Evolutionary conservation across 1,139 yeast species (phyloP), one percentile per base, ranked within the genome.

Genomic region (Yamadazyma spencermartinsiae): DNA sequence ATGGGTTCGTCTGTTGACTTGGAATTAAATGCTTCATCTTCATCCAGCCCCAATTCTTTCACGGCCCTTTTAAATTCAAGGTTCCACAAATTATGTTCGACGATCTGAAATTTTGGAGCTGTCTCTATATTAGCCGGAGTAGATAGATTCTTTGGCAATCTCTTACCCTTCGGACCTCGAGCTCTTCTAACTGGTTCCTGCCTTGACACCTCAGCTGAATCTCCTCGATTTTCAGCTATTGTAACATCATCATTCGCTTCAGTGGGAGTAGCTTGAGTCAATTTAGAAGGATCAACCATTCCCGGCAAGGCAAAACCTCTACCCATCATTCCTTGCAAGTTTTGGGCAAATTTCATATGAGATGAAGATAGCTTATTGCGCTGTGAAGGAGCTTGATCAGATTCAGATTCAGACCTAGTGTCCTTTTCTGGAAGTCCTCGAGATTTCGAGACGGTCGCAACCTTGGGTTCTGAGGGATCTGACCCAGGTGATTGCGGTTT

Each of bases 81-180:
- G 14, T 52, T 54, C 80, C 81, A 78, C 16, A 73, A 44, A 18
- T 64, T 61, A 13, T 61, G 59, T 10, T 61, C 60, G 20, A 58
- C 61, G 6, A 69, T 45, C 15, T 55, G 53, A 43, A 68, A 69
- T 24, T 60, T 52, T 1, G 63, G 46, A 16, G 48, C 52, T 3
- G 50, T 41, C 32, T 61, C 72, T 13, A 73, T 65, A 15, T 49
- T 55, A 0, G 74, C 68, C 3, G 78, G 74, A 11, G 76, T 73
- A 29, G 68, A 66, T 15, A 80, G 74, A n/a, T 66, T 60, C 41
- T 75, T 75, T 1, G 96, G 96, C 36, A 87, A 66, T 48, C 82
- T 79, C 43, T 94, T 79, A 0, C 92, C 90, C 45, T 76, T 73
- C 18, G 96, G 96, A 0, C 95, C 96, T 48, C 68, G 79, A 0